These are phyloP conservation scores for Periconia sp. DNA, from an alignment of 2,329 filamentous ascomycete species.

Conservation along the genomic window DNA sequence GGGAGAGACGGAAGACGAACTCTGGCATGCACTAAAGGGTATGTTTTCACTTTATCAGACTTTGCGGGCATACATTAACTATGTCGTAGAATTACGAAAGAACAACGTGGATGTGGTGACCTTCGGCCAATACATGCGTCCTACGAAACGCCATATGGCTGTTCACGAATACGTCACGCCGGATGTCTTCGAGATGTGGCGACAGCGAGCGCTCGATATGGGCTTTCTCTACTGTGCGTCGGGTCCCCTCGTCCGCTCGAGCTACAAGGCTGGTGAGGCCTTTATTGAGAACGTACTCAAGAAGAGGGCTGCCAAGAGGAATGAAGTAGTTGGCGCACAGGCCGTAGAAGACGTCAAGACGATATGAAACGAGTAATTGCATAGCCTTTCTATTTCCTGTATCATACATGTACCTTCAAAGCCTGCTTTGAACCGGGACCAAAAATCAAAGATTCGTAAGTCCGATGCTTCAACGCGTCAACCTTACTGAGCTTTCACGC, in stretches of 20 bases:
- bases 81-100: constrained; percentile 71
- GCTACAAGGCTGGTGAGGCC: constrained; percentile 96
- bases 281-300: constrained; percentile 98
- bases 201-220: constrained; percentile 86
- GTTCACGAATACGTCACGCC: constrained; percentile 95
- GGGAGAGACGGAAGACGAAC: constrained; percentile 87
- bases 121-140: constrained; percentile 99
- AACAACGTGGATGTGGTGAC: constrained; percentile 91
- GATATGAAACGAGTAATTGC: not conserved
- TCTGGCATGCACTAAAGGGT: constrained; percentile 79
- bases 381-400: constrained; percentile 5
- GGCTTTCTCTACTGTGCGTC: constrained; percentile 97
- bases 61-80: constrained; percentile 9
- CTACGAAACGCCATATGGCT: constrained; percentile 96
- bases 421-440: not conserved
- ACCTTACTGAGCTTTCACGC: not conserved
- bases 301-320: constrained; percentile 65
- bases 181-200: constrained; percentile 89
- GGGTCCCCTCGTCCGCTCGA: constrained; percentile 89
- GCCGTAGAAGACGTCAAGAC: constrained; percentile 14
- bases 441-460: not conserved
- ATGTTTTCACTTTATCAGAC: constrained; percentile 15
- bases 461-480: constrained; percentile 10
- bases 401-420: not conserved
- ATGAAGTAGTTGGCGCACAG: constrained; percentile 21